These are phyloP conservation scores for Erythrophleum fordii DNA, from an alignment of 306 rosid genomes.

Conservation along the genomic window DNA sequence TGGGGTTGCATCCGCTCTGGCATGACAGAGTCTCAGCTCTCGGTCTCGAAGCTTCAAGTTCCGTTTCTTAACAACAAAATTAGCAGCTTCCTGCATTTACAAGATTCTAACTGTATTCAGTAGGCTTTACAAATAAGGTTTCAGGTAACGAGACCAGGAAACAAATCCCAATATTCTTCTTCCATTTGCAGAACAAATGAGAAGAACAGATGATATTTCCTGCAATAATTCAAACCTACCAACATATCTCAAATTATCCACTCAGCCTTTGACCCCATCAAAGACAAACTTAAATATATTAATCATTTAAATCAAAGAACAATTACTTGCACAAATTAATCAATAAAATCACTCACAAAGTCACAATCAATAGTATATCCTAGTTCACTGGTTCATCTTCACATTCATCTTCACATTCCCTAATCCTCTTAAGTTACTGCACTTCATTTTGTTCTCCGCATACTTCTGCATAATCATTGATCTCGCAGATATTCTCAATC, in stretches of 20 bases:
- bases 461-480: neutral
- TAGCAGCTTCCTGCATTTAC: slow-evolving; percentile 79
- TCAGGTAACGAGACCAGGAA: neutral
- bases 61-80: slow-evolving; percentile 57
- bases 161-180: slow-evolving; percentile 4
- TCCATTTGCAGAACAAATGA: neutral
- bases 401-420: neutral
- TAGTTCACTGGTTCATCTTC: neutral
- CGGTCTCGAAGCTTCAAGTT: slow-evolving; percentile 76
- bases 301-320: neutral
- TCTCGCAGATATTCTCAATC: neutral
- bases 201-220: neutral
- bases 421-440: neutral
- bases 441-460: neutral
- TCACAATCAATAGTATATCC: neutral
- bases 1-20: slow-evolving; percentile 59
- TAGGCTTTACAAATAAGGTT: slow-evolving; percentile 11
- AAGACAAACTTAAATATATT: neutral
- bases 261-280: neutral
- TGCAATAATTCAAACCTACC: neutral
- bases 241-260: neutral
- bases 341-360: neutral
- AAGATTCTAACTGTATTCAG: neutral
- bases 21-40: slow-evolving; percentile 63
- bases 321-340: neutral